phyloP scores from a whole-genome alignment of 2,329 filamentous ascomycete species.

The Penicillium thymicola region DNA sequence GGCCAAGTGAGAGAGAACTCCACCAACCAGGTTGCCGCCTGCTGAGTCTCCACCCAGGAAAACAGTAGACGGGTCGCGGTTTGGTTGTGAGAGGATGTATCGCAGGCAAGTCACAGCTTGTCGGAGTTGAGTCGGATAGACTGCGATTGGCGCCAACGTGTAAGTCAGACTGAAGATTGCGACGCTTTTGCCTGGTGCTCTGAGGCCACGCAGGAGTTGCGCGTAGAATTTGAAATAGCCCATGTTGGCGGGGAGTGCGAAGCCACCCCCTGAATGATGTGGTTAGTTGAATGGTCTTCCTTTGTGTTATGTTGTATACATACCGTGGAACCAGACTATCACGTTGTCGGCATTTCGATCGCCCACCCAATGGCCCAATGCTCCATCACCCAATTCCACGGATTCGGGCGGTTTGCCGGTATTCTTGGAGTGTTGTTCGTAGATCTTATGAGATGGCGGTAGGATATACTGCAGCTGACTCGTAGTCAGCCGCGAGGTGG shows the following conservation, averaged over 20 bases:
- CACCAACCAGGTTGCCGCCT: slow-evolving; percentile 42
- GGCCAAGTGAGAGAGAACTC: slow-evolving; percentile 40
- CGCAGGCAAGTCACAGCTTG: slow-evolving; percentile 42
- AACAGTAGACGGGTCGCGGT: slow-evolving; percentile 36
- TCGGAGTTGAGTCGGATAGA: slow-evolving; percentile 44
- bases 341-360: slow-evolving; percentile 36
- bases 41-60: slow-evolving; percentile 46
- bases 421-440: slow-evolving; percentile 28
- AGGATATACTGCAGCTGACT: slow-evolving; percentile 33
- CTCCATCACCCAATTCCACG: slow-evolving; percentile 34
- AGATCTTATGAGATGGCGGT: slow-evolving; percentile 28
- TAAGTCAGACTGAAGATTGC: slow-evolving; percentile 57
- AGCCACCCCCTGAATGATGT: slow-evolving; percentile 51
- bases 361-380: slow-evolving; percentile 40
- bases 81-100: slow-evolving; percentile 36
- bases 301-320: neutral
- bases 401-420: slow-evolving; percentile 24
- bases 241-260: slow-evolving; percentile 47
- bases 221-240: slow-evolving; percentile 51
- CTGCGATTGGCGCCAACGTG: slow-evolving; percentile 50
- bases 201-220: slow-evolving; percentile 44
- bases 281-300: neutral
- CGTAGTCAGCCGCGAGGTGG: slow-evolving; percentile 27
- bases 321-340: slow-evolving; percentile 42
- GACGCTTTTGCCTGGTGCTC: slow-evolving; percentile 44